Percentiles rank a stretch among this genome's conserved stretches.
These are phyloP conservation scores for Termitomyces sp. DNA, from an alignment of 768 basidiomycete genomes.

Conservation along the genomic window DNA sequence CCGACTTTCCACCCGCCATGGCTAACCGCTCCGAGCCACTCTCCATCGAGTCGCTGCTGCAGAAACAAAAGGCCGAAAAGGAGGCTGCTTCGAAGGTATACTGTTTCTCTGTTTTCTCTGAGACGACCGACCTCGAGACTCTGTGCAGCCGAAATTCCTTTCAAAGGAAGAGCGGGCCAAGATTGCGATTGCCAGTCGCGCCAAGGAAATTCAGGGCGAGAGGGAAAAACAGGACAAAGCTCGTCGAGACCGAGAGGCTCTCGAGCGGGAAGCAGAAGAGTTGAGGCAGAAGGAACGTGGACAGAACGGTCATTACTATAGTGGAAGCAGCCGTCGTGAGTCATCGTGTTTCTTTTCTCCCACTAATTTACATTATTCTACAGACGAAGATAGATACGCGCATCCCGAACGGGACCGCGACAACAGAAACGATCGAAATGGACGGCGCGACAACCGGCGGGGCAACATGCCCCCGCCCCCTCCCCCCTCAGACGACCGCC, in stretches of 20 bases:
- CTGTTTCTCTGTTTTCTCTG: background rate
- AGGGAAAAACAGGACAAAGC: slow-evolving; percentile 59
- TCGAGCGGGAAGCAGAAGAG: slow-evolving; percentile 75
- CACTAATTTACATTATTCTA: slow-evolving; percentile 6
- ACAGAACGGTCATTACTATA: slow-evolving; percentile 31
- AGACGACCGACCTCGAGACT: background rate
- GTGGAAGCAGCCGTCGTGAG: slow-evolving; percentile 29
- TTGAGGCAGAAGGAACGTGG: slow-evolving; percentile 47
- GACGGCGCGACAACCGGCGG: slow-evolving; percentile 37
- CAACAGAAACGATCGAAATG: slow-evolving; percentile 22
- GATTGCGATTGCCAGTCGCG: slow-evolving; percentile 83
- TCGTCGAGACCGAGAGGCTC: slow-evolving; percentile 54
- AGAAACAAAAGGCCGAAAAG: slow-evolving; percentile 84
- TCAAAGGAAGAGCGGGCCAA: slow-evolving; percentile 88
- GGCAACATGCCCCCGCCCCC: slow-evolving; percentile 33
- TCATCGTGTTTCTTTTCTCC: slow-evolving; percentile 4
- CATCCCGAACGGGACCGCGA: slow-evolving; percentile 45
- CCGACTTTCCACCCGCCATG: slow-evolving; percentile 3
- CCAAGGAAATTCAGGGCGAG: slow-evolving; percentile 75
- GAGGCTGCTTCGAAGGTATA: slow-evolving; percentile 87
- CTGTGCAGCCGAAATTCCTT: slow-evolving; percentile 82
- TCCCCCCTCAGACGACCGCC: slow-evolving; percentile 26
- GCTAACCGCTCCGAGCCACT: slow-evolving; percentile 59
- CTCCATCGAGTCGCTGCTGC: slow-evolving; percentile 83
- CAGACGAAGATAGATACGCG: slow-evolving; percentile 51